Conservation (phyloP, 345 rosid species). For the Melaleuca alternifolia region DNA sequence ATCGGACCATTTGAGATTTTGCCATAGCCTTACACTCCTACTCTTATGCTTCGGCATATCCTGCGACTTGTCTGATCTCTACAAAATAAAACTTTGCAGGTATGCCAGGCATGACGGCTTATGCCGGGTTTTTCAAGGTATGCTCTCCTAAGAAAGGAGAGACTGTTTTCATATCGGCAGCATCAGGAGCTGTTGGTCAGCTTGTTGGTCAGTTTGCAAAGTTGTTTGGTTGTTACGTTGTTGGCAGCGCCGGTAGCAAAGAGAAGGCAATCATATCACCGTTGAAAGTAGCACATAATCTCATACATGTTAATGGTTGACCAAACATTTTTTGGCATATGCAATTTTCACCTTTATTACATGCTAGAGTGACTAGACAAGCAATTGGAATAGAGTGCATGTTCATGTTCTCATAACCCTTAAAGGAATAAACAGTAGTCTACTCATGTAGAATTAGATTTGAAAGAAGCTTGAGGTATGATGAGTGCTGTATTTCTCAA, state of each 20-base stretch:
- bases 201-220: conserved; percentile 57
- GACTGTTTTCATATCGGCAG: conserved; percentile 35
- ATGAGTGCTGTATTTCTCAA: not conserved
- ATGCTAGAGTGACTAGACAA: no score
- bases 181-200: conserved; percentile 51
- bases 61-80: not conserved
- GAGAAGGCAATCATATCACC: conserved; percentile 12
- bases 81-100: conserved; percentile 4
- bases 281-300: not conserved
- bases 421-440: not conserved
- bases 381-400: not conserved
- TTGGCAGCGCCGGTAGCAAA: conserved; percentile 42
- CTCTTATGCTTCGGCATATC: not conserved
- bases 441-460: not conserved
- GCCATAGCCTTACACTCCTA: not conserved
- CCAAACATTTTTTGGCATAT: no score
- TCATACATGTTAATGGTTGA: no score
- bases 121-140: conserved; percentile 29
- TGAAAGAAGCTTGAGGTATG: not conserved
- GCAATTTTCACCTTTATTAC: no score
- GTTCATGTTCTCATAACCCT: not conserved
- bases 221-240: conserved; percentile 39
- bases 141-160: conserved; percentile 51
- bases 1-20: not conserved
- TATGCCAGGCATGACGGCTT: conserved; percentile 50